Base-by-base conservation (phyloP, 2,329 filamentous ascomycete genomes). In the Zasmidium angulare region DNA sequence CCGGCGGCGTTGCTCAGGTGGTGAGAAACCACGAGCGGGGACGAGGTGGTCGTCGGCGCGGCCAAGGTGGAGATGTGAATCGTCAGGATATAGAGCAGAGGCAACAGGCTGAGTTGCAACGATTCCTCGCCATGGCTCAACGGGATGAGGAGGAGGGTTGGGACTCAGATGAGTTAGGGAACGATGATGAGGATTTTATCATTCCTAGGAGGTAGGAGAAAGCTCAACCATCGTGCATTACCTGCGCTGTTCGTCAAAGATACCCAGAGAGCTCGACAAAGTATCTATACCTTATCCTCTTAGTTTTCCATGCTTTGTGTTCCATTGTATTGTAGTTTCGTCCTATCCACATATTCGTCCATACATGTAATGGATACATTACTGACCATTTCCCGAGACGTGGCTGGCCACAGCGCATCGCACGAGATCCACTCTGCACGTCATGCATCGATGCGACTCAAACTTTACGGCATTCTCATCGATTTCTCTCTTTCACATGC, bases 131-230 rank as follows among this genome's bases (percentile, higher is more conserved):
- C 46, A 70, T 85, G 57, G 83, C 81, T 4, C 69, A 74, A 56
- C 75, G 80, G 53, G 83, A 85, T 60, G 76, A 80, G 46, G 83
- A 85, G 69, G 83, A 85, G 63, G 83, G 79, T 59, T 85, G 83
- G 83, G 82, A 85, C 62, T 84, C 81, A 62, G 83, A 85, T 67
- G 83, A 84, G 66, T 63, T 85, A 53, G 81, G 82, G 19, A 71
- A 72, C 12, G 72, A 74, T 56, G 71, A 70, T 24, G 68, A 66
- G 21, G 43, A 57, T 12, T 71, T 69, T 60, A 58, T 63, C 17
- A 71, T 71, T 46, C 63, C 53, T 3, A 43, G 36, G 36, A 14
- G 36, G 36, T 43, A 43, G 36, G 12, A 43, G 36, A 19, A 43
- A 4, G 9, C n/a, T n/a, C n/a, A n/a, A 19, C n/a, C 12, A 43